Percentiles rank a stretch among this genome's conserved stretches.
Evolutionary conservation across 495 filamentous ascomycete species (phyloP).

Genomic region (Daldinia caldariorum): DNA sequence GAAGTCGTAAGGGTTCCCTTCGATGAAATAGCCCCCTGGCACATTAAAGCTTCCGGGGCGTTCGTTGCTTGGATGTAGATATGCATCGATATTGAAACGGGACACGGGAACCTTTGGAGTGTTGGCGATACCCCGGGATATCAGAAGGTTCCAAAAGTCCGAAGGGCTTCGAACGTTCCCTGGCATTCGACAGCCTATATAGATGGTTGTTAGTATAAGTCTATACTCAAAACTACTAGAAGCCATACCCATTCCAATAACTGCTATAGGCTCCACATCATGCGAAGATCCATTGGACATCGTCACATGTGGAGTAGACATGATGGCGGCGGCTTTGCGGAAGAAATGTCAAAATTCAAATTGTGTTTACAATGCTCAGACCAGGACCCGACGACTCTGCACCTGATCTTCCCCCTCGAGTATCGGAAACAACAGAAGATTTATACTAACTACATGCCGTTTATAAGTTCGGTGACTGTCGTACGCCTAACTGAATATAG

Average conservation of each 20-base stretch:
- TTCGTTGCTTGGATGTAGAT: constrained; percentile 51
- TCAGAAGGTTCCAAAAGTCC: constrained; percentile 48
- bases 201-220: not conserved
- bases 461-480: too few species aligned
- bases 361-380: too few species aligned
- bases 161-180: constrained; percentile 52
- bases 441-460: too few species aligned
- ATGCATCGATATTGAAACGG: constrained; percentile 58
- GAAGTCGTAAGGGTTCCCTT: constrained; percentile 56
- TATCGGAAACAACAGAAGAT: too few species aligned
- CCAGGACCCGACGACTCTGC: too few species aligned
- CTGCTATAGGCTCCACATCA: constrained; percentile 3
- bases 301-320: not conserved
- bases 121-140: constrained; percentile 42
- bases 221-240: not conserved
- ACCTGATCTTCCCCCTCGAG: too few species aligned
- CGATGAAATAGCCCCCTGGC: constrained; percentile 53
- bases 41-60: constrained; percentile 44
- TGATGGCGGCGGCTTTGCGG: too few species aligned
- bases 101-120: constrained; percentile 48
- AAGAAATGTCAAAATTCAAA: too few species aligned
- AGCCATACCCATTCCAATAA: not conserved
- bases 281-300: not conserved
- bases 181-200: constrained; percentile 42
- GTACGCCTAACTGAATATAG: too few species aligned